Conservation (phyloP, 805 yeast species). For the Spathaspora arborariae region DNA sequence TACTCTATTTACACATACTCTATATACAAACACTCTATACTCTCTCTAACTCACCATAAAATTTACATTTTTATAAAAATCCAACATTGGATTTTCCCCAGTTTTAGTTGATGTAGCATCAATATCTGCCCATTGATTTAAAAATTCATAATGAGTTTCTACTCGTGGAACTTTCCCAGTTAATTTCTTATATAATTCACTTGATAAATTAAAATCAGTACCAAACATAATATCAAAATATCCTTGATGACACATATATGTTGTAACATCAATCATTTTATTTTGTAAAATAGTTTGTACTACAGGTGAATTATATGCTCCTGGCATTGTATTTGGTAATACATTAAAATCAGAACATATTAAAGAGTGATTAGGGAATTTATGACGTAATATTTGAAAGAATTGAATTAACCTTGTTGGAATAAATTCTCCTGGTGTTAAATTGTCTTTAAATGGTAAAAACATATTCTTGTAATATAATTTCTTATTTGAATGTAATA, state of each 20-base stretch:
- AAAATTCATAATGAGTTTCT: slow-evolving; percentile 59
- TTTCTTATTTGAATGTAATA: slow-evolving; percentile 44
- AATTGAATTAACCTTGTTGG: slow-evolving; percentile 74
- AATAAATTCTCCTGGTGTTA: slow-evolving; percentile 71
- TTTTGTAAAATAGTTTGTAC: slow-evolving; percentile 73
- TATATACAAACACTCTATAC: not conserved
- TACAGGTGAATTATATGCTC: slow-evolving; percentile 66
- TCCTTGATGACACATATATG: slow-evolving; percentile 83
- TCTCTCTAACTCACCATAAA: slow-evolving; percentile 40
- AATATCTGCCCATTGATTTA: slow-evolving; percentile 67
- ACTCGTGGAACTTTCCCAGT: slow-evolving; percentile 57
- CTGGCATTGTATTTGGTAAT: slow-evolving; percentile 46
- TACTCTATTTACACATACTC: not conserved
- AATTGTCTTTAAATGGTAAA: slow-evolving; percentile 62
- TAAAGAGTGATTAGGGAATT: slow-evolving; percentile 76
- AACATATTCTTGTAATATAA: slow-evolving; percentile 45
- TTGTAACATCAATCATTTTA: slow-evolving; percentile 62
- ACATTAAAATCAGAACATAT: slow-evolving; percentile 64
- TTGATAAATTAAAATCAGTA: slow-evolving; percentile 64
- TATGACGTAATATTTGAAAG: slow-evolving; percentile 54
- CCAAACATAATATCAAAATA: slow-evolving; percentile 85
- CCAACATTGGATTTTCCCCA: slow-evolving; percentile 84
- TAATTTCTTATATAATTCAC: slow-evolving; percentile 59
- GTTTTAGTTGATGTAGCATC: slow-evolving; percentile 64
- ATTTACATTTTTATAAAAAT: slow-evolving; percentile 70